phyloP scores from a whole-genome alignment of 2,329 filamentous ascomycete species.

The Capronia coronata region DNA sequence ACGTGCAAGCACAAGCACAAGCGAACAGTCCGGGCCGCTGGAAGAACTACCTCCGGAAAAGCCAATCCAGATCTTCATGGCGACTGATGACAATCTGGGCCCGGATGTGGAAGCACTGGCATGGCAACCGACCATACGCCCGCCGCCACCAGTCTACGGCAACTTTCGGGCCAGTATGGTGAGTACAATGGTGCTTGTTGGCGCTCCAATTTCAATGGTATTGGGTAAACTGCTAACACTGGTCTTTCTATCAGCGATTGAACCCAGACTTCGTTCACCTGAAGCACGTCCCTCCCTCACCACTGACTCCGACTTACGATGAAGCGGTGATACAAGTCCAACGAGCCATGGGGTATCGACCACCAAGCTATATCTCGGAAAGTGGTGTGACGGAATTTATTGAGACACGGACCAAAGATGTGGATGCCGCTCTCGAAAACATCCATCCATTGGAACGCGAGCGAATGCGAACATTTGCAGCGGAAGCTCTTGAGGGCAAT shows the following conservation, averaged over 20 bases:
- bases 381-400: constrained; percentile 68
- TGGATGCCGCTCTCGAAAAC: constrained; percentile 41
- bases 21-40: constrained; percentile 33
- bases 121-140: constrained; percentile 44
- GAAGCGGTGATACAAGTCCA: constrained; percentile 23
- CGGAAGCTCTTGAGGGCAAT: constrained; percentile 17
- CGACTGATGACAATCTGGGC: constrained; percentile 62
- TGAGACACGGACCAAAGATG: constrained; percentile 57
- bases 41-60: constrained; percentile 44
- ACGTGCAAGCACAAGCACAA: no score
- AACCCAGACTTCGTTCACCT: constrained; percentile 77
- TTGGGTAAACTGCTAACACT: background rate
- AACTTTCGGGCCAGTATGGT: constrained; percentile 77
- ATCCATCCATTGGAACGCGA: constrained; percentile 46
- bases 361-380: constrained; percentile 70
- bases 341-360: constrained; percentile 43
- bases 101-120: constrained; percentile 37
- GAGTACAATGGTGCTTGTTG: constrained; percentile 37
- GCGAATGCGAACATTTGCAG: constrained; percentile 21
- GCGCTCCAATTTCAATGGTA: no score
- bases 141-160: constrained; percentile 75
- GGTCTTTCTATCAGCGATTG: constrained; percentile 51
- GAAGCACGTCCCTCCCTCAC: constrained; percentile 52
- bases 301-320: constrained; percentile 26
- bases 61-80: constrained; percentile 71